phyloP scores from a whole-genome alignment of 2,329 filamentous ascomycete species.

The Aspergillus brasiliensis region DNA sequence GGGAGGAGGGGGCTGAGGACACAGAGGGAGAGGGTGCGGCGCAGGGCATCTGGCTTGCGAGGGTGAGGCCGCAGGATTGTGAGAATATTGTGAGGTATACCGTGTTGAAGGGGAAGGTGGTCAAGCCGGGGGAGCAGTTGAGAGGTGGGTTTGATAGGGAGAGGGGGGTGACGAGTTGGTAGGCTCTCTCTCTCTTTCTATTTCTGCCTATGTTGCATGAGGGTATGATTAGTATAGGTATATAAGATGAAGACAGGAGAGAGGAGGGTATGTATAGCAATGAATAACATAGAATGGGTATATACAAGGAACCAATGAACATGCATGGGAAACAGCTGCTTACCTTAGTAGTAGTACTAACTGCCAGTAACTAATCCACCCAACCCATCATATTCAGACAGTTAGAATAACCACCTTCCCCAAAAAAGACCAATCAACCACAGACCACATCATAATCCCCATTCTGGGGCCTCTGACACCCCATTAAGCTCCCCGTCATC shows the following conservation, averaged over 20 bases:
- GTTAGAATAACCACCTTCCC: too few relatives aligned
- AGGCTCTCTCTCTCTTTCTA: constrained; percentile 12
- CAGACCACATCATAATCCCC: too few relatives aligned
- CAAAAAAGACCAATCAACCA: too few relatives aligned
- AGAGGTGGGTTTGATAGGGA: constrained; percentile 86
- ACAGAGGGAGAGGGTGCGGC: constrained; percentile 62
- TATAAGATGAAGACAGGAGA: not conserved
- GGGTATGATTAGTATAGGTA: not conserved
- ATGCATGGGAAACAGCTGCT: too few relatives aligned
- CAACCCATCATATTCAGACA: too few relatives aligned
- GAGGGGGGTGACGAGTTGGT: constrained; percentile 87
- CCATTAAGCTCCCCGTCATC: too few relatives aligned
- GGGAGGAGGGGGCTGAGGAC: constrained; percentile 34
- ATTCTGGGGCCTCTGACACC: too few relatives aligned
- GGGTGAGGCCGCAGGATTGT: constrained; percentile 83
- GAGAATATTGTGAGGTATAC: constrained; percentile 91
- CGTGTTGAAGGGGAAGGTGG: constrained; percentile 86
- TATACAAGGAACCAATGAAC: too few relatives aligned
- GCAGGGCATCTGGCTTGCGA: constrained; percentile 90
- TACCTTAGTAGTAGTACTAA: too few relatives aligned
- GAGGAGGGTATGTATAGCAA: too few relatives aligned
- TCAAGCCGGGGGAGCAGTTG: constrained; percentile 84
- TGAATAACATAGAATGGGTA: not conserved
- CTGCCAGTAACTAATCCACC: too few relatives aligned
- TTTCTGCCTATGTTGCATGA: not conserved